Conservation (phyloP, 2,329 filamentous ascomycete genomes). For the Xylaria sp. region DNA sequence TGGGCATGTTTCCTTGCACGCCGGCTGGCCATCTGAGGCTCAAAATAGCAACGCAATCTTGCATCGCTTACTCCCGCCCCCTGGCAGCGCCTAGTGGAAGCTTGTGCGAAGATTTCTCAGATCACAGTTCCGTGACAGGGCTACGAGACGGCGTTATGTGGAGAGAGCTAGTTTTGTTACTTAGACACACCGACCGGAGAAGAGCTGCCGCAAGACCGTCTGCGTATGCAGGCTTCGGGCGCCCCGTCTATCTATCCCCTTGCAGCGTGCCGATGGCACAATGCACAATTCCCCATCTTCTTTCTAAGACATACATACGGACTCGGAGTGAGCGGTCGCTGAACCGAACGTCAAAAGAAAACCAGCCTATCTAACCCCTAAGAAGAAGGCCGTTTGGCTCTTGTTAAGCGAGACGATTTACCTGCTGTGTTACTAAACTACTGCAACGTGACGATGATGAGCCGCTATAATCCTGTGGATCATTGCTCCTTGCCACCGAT, state of each 20-base stretch:
- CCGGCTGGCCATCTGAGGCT: slow-evolving; percentile 21
- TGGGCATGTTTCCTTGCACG: slow-evolving; percentile 34
- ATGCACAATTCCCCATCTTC: slow-evolving; percentile 9
- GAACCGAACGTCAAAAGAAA: slow-evolving; percentile 16
- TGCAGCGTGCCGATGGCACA: slow-evolving; percentile 26
- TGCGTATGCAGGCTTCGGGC: slow-evolving; percentile 28
- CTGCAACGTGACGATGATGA: slow-evolving; percentile 33
- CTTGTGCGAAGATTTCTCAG: slow-evolving; percentile 25
- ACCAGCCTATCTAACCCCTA: slow-evolving; percentile 6
- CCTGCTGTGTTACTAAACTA: slow-evolving; percentile 31
- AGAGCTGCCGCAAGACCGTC: slow-evolving; percentile 24
- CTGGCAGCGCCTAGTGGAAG: slow-evolving; percentile 36
- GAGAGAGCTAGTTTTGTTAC: slow-evolving; percentile 23
- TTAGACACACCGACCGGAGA: slow-evolving; percentile 26
- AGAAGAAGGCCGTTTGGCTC: neutral
- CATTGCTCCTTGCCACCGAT: slow-evolving; percentile 38
- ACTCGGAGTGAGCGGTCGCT: slow-evolving; percentile 3
- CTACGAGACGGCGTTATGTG: slow-evolving; percentile 28
- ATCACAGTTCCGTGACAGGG: slow-evolving; percentile 33
- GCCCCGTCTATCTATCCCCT: slow-evolving; percentile 28
- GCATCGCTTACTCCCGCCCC: slow-evolving; percentile 44
- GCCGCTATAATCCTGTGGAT: slow-evolving; percentile 37
- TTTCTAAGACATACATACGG: neutral
- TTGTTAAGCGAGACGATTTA: slow-evolving; percentile 29
- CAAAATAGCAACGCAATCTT: slow-evolving; percentile 41